Conservation (phyloP, 805 yeast genomes). For the Saccharomycopsis amapae region DNA sequence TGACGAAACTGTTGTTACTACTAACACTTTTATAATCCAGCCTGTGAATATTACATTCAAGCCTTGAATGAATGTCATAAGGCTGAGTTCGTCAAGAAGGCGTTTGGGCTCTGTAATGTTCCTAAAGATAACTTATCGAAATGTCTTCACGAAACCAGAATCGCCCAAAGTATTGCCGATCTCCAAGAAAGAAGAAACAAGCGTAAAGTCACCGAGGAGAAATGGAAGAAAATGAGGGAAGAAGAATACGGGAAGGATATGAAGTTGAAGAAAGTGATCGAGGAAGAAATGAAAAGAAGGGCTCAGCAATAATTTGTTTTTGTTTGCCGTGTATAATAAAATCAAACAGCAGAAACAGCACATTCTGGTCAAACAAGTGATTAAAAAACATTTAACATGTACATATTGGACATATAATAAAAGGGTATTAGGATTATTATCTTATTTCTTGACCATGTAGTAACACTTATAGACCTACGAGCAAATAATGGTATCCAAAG, state of each 20-base stretch:
- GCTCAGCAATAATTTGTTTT: constrained; percentile 13
- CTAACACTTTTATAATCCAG: constrained; percentile 16
- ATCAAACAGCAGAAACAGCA: too few species aligned
- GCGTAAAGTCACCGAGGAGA: constrained; percentile 45
- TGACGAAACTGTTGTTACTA: neutral
- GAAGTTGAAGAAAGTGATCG: constrained; percentile 57
- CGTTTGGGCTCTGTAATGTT: constrained; percentile 78
- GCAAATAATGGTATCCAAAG: too few species aligned
- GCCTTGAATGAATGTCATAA: constrained; percentile 88
- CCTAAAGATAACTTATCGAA: constrained; percentile 70
- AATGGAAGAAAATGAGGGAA: constrained; percentile 59
- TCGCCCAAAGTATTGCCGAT: constrained; percentile 48
- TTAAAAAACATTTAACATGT: too few species aligned
- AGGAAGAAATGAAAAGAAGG: constrained; percentile 40
- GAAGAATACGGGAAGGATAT: constrained; percentile 75
- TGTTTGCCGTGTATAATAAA: too few species aligned
- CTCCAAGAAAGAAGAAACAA: constrained; percentile 46
- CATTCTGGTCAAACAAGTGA: too few species aligned
- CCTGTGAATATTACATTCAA: constrained; percentile 70
- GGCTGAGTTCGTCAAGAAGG: constrained; percentile 56
- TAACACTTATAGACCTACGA: too few species aligned
- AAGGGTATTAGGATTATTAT: too few species aligned
- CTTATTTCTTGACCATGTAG: too few species aligned
- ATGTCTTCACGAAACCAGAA: constrained; percentile 76
- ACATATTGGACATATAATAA: too few species aligned